Conservation (phyloP, 495 filamentous ascomycete species). For the Talaromyces liani region DNA sequence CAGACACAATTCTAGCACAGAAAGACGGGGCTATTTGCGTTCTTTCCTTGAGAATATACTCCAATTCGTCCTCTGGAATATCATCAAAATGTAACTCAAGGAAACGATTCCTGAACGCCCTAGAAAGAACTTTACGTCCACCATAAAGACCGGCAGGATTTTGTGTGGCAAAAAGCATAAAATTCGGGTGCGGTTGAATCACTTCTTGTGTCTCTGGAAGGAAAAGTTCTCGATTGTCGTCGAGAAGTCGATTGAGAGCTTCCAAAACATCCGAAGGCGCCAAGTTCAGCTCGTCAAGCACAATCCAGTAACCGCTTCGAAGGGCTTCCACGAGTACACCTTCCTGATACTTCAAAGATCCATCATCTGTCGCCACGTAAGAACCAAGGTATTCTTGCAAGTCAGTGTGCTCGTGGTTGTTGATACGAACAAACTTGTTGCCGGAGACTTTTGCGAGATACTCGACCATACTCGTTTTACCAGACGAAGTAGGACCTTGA, state of each 20-base stretch:
- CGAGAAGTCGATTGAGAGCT: constrained; percentile 86
- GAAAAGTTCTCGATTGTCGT: constrained; percentile 95
- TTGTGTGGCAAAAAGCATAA: constrained; percentile 99
- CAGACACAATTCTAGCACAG: constrained; percentile 81
- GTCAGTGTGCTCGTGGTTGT: constrained; percentile 99
- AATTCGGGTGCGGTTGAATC: constrained; percentile 83
- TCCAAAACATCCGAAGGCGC: constrained; percentile 96
- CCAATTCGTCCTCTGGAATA: constrained; percentile 92
- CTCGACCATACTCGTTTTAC: constrained; percentile 99
- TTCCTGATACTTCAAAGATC: constrained; percentile 83
- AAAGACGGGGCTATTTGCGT: constrained; percentile 87
- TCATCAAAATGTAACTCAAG: constrained; percentile 97
- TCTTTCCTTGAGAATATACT: constrained; percentile 80
- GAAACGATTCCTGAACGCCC: constrained; percentile 94
- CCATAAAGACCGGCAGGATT: constrained; percentile 96
- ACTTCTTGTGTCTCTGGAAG: constrained; percentile 96
- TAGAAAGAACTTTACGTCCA: constrained; percentile 83
- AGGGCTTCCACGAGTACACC: constrained; percentile 90
- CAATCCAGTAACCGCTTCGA: constrained; percentile 92
- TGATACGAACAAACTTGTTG: constrained; percentile 95
- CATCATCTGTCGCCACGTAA: constrained; percentile 79
- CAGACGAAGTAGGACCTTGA: constrained; percentile 92
- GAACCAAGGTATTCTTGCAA: constrained; percentile 96
- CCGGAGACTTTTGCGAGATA: constrained; percentile 92
- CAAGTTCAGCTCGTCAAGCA: constrained; percentile 93